A percentile compares a stretch with the other conserved stretches of the same genome.
Evolutionary conservation across 495 filamentous ascomycete genomes (phyloP).

Genomic region (Hapsidospora chrysogenum): DNA sequence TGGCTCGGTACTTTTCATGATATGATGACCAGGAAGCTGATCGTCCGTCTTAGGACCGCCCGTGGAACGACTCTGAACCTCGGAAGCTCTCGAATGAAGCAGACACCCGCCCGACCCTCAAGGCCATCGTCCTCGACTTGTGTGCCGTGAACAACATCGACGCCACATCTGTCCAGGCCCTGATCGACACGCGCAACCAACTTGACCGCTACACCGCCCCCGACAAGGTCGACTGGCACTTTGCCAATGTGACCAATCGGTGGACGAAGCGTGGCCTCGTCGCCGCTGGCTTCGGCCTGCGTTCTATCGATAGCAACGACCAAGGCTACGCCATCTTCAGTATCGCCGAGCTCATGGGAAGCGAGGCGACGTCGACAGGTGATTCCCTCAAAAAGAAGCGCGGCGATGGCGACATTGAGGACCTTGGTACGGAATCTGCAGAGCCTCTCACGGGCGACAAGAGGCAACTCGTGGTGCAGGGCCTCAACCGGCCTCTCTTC

Average conservation of each 20-base stretch:
- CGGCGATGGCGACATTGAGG: constrained; percentile 3
- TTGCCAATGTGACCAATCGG: constrained; percentile 27
- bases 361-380: background rate
- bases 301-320: constrained; percentile 2
- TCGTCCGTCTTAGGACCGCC: constrained; percentile 19
- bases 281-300: constrained; percentile 28
- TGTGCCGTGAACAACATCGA: constrained; percentile 30
- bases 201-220: constrained; percentile 30
- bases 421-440: too few relatives aligned
- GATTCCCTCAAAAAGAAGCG: constrained; percentile 1
- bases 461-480: constrained; percentile 19
- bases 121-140: constrained; percentile 33
- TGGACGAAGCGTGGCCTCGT: constrained; percentile 32
- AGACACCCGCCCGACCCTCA: constrained; percentile 23
- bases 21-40: too few relatives aligned
- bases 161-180: constrained; percentile 28
- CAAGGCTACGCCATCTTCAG: constrained; percentile 1
- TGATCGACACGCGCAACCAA: constrained; percentile 31
- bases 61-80: constrained; percentile 83
- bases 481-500: constrained; percentile 35
- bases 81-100: constrained; percentile 18
- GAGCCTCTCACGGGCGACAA: constrained; percentile 2
- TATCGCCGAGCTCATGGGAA: constrained; percentile 2
- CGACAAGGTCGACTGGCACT: constrained; percentile 32
- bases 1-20: constrained; percentile 8